Evolutionary conservation across 345 rosid species (phyloP).

Genomic region (Eucalyptus tenuipes): DNA sequence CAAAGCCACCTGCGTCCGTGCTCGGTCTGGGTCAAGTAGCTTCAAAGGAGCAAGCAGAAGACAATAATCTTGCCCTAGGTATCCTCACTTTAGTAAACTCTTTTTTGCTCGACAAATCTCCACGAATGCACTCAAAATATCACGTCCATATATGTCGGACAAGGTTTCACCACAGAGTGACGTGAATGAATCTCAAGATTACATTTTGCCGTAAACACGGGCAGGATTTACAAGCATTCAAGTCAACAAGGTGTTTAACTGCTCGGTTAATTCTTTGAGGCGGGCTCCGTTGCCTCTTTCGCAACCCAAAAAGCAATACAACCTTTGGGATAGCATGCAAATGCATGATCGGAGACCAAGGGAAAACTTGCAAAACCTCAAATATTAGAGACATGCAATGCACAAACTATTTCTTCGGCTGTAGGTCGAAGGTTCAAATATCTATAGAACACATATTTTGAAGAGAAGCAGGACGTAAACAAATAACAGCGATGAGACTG

Average conservation of each 20-base stretch:
- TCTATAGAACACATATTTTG: background rate
- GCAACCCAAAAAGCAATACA: background rate
- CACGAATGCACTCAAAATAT: background rate
- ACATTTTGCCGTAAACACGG: background rate
- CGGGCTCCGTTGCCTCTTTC: background rate
- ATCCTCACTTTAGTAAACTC: background rate
- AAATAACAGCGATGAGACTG: background rate
- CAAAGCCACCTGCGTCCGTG: background rate
- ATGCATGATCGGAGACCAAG: background rate
- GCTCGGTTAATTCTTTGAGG: background rate
- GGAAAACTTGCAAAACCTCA: background rate
- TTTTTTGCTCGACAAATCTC: background rate
- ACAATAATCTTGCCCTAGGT: background rate
- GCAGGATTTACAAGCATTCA: background rate
- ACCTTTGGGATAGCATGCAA: background rate
- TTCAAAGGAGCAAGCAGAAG: background rate
- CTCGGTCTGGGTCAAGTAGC: background rate
- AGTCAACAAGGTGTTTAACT: background rate
- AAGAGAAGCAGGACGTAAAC: background rate
- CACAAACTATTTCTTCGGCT: background rate
- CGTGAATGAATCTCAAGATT: background rate
- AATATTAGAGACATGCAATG: background rate
- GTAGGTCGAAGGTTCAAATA: background rate
- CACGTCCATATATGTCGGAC: background rate
- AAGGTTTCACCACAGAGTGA: background rate